A percentile compares a stretch with the other conserved stretches of the same genome.
These are phyloP conservation scores for Hylodesmum podocarpum DNA, from an alignment of 306 rosid genomes.

Conservation along the genomic window DNA sequence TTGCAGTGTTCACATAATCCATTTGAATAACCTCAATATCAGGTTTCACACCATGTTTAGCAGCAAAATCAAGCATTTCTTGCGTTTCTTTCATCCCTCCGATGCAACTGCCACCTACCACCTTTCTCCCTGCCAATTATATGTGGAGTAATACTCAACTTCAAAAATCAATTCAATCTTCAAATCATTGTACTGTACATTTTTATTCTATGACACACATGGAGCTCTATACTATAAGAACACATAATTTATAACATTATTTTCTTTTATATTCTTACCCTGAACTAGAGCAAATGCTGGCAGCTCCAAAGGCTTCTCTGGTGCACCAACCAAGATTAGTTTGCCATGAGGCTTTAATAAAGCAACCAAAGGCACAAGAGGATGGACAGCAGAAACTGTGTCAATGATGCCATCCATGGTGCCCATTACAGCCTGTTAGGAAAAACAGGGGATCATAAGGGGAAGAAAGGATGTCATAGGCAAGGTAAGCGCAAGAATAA, in stretches of 20 bases:
- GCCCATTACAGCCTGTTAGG: conserved; percentile 36
- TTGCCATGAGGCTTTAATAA: conserved; percentile 53
- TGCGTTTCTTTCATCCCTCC: conserved; percentile 59
- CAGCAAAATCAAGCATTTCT: conserved; percentile 58
- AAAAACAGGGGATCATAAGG: no score
- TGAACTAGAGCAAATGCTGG: conserved; percentile 31
- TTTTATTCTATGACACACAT: neutral
- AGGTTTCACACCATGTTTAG: conserved; percentile 47
- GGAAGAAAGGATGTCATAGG: no score
- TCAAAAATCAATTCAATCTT: neutral
- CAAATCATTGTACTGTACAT: neutral
- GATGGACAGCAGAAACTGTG: conserved; percentile 46
- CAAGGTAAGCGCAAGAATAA: no score
- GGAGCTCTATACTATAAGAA: neutral
- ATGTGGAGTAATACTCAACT: neutral
- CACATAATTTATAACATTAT: neutral
- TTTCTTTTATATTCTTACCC: conserved; percentile 24
- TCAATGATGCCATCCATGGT: conserved; percentile 62
- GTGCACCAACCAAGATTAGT: conserved; percentile 50
- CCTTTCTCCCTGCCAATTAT: conserved; percentile 40
- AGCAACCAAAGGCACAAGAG: conserved; percentile 40
- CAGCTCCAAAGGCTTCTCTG: conserved; percentile 47
- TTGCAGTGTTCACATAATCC: conserved; percentile 50
- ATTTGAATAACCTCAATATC: conserved; percentile 49
- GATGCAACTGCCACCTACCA: conserved; percentile 35